These are phyloP conservation scores for Quercus suber DNA, from an alignment of 306 rosid species.

Conservation along the genomic window DNA sequence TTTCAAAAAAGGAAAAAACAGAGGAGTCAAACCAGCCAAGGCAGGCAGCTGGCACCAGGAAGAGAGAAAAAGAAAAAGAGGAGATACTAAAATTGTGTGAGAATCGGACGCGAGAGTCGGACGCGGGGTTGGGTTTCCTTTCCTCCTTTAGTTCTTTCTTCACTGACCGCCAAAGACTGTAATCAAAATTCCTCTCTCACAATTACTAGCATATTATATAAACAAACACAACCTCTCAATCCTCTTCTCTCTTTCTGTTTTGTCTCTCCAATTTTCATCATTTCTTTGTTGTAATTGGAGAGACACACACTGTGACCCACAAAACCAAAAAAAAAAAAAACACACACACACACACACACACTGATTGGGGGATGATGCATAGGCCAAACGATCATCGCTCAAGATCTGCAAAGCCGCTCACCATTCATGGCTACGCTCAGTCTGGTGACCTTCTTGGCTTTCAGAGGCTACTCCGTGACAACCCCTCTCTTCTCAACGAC, in stretches of 20 bases:
- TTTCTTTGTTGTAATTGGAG: slow-evolving; percentile 10
- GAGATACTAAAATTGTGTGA: background rate
- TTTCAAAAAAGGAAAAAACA: no score
- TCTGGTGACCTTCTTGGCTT: slow-evolving; percentile 70
- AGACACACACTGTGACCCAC: background rate
- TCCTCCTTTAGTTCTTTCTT: background rate
- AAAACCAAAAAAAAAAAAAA: no score
- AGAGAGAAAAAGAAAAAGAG: background rate
- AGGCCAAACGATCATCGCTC: slow-evolving; percentile 59
- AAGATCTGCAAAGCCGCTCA: slow-evolving; percentile 64
- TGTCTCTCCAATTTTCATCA: background rate
- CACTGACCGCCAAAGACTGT: background rate
- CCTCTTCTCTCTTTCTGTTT: background rate
- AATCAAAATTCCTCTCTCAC: slow-evolving; percentile 4
- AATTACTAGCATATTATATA: background rate
- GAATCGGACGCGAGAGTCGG: slow-evolving; percentile 28
- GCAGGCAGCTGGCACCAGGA: background rate
- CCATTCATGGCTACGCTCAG: slow-evolving; percentile 75
- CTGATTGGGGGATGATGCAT: slow-evolving; percentile 37
- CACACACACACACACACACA: no score
- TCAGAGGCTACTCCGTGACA: slow-evolving; percentile 70
- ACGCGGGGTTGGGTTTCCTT: background rate
- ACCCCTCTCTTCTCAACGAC: slow-evolving; percentile 77
- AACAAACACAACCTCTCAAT: background rate
- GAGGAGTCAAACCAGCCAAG: background rate